Evolutionary conservation across 2,329 filamentous ascomycete species (phyloP).

Genomic region (Alternaria sp.): DNA sequence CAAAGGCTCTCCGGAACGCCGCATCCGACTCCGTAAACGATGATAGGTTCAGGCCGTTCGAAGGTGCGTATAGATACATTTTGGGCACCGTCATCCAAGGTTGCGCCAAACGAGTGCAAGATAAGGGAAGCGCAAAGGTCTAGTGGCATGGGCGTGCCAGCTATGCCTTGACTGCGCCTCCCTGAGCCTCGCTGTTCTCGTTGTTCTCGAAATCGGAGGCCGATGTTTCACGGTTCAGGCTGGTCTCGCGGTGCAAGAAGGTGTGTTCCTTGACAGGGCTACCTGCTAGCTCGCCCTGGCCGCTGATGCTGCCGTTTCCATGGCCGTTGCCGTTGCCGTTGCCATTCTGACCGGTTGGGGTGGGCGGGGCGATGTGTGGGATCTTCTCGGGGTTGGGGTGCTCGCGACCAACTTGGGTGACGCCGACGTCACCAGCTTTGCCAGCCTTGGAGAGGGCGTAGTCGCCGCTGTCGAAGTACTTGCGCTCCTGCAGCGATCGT

Average conservation of each 20-base stretch:
- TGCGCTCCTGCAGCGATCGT: constrained; percentile 73
- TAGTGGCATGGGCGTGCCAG: not conserved
- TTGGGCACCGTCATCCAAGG: constrained; percentile 20
- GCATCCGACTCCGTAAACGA: constrained; percentile 19
- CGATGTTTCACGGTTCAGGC: constrained; percentile 78
- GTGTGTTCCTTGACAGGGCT: constrained; percentile 92
- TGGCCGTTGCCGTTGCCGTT: constrained; percentile 42
- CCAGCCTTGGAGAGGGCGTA: constrained; percentile 97
- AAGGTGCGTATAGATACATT: constrained; percentile 29
- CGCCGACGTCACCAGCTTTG: constrained; percentile 92
- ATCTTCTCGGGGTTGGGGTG: constrained; percentile 96
- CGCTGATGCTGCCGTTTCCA: constrained; percentile 39
- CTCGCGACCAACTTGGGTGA: constrained; percentile 91
- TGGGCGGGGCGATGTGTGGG: constrained; percentile 80
- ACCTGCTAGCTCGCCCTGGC: constrained; percentile 61
- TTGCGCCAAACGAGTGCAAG: constrained; percentile 14
- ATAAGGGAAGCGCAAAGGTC: constrained; percentile 10
- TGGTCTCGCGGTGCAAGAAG: constrained; percentile 85
- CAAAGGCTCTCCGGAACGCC: constrained; percentile 28
- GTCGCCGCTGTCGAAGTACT: constrained; percentile 95
- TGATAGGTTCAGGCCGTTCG: constrained; percentile 25
- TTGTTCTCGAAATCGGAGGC: constrained; percentile 66
- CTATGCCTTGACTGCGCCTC: constrained; percentile 33
- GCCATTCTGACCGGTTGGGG: constrained; percentile 52
- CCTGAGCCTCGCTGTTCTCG: constrained; percentile 20